Conservation (phyloP, 2,329 filamentous ascomycete species). For the Botrytis sinoallii region DNA sequence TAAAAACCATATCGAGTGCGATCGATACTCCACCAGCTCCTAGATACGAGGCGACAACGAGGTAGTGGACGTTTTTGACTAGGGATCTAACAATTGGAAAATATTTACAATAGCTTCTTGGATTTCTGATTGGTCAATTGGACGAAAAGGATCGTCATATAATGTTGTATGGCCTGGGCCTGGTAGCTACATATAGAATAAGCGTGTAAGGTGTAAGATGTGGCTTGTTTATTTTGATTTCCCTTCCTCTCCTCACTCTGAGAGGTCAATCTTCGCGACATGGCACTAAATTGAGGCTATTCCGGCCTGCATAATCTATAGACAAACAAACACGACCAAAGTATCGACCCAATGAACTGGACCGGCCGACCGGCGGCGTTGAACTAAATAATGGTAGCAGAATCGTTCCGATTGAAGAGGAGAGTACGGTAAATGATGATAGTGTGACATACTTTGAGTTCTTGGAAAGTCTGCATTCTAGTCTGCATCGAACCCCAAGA, state of each 20-base stretch:
- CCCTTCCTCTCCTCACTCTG: not conserved
- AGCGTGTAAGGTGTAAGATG: not conserved
- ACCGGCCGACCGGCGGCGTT: not conserved
- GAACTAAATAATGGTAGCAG: not conserved
- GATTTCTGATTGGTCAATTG: not conserved
- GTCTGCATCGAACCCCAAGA: not conserved
- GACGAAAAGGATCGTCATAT: not conserved
- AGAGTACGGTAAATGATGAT: not conserved
- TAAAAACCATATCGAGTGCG: not conserved
- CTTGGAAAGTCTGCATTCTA: not conserved
- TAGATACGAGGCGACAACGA: slow-evolving; percentile 14
- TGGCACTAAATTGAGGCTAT: not conserved
- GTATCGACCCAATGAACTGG: slow-evolving; percentile 5
- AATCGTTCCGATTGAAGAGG: slow-evolving; percentile 2
- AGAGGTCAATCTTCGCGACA: not conserved
- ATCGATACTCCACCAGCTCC: not conserved
- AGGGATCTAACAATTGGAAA: not conserved
- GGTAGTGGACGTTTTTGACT: not conserved
- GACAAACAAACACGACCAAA: not conserved
- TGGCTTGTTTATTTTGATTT: slow-evolving; percentile 5
- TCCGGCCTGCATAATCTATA: slow-evolving; percentile 12
- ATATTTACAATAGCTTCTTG: not conserved
- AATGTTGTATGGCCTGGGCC: not conserved
- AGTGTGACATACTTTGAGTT: not conserved
- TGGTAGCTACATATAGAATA: not conserved